These are phyloP conservation scores for Elaeis guineensis DNA, from an alignment of 176 grass and related monocot species.

Conservation along the genomic window DNA sequence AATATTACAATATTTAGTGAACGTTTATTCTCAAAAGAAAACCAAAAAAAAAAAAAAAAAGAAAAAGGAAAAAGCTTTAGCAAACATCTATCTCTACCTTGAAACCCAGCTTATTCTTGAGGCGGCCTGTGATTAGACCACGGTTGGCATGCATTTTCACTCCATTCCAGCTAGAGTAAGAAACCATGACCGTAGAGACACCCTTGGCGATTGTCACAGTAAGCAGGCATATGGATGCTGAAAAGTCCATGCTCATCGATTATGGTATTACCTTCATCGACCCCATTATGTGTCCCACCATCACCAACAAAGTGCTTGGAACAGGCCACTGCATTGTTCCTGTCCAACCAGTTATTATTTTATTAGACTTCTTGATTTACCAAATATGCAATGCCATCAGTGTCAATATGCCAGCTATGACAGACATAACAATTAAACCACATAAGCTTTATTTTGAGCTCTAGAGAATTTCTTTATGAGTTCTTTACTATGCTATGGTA, in stretches of 20 bases:
- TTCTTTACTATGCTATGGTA: no score
- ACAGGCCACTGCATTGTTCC: constrained; percentile 73
- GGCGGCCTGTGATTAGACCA: constrained; percentile 43
- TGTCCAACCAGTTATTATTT: constrained; percentile 3
- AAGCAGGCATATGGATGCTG: constrained; percentile 84
- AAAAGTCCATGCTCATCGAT: constrained; percentile 33
- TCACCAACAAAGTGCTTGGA: constrained; percentile 92
- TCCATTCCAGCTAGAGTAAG: constrained; percentile 96
- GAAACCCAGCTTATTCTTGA: constrained; percentile 68
- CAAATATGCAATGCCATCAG: no score
- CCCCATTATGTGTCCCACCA: constrained; percentile 70
- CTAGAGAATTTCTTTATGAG: no score
- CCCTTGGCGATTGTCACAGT: constrained; percentile 52
- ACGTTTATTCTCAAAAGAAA: no score
- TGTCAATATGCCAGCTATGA: no score
- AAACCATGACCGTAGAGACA: constrained; percentile 92
- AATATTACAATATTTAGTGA: no score
- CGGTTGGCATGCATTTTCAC: constrained; percentile 78
- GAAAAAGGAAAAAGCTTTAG: background rate
- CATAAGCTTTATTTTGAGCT: no score
- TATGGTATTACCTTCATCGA: constrained; percentile 87
- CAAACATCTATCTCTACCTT: constrained; percentile 23
- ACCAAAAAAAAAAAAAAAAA: background rate
- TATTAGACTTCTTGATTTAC: no score
- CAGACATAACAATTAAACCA: no score